phyloP scores from a whole-genome alignment of 1,284 basidiomycete species.

The Marasmius oreades region DNA sequence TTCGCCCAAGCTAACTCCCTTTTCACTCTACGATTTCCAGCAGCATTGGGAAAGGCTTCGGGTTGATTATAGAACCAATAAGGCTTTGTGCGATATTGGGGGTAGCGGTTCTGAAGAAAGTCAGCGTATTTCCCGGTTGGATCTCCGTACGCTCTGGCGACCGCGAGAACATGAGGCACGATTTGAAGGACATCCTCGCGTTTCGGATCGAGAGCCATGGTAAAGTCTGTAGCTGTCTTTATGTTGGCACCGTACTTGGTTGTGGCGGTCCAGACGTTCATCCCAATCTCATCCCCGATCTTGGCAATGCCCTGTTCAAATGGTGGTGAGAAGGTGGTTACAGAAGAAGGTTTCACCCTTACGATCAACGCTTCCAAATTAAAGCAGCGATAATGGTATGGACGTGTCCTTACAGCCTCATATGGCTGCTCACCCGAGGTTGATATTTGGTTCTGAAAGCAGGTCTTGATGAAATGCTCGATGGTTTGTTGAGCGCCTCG shows the following conservation, averaged over 20 bases:
- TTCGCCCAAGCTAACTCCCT: slow-evolving; percentile 6
- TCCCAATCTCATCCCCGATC: slow-evolving; percentile 47
- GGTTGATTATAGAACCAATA: slow-evolving; percentile 55
- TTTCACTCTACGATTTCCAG: slow-evolving; percentile 9
- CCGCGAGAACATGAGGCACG: slow-evolving; percentile 50
- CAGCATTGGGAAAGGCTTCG: slow-evolving; percentile 25
- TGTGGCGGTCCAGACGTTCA: slow-evolving; percentile 47
- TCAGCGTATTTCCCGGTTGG: slow-evolving; percentile 46
- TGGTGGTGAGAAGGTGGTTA: slow-evolving; percentile 1
- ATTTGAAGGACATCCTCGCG: slow-evolving; percentile 42
- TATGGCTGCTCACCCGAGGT: slow-evolving; percentile 57
- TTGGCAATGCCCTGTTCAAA: slow-evolving; percentile 46
- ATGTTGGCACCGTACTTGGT: slow-evolving; percentile 54
- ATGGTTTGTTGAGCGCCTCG: slow-evolving; percentile 37
- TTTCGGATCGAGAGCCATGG: slow-evolving; percentile 43
- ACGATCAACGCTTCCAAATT: slow-evolving; percentile 59
- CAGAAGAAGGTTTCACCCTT: slow-evolving; percentile 17
- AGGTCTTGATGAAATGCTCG: slow-evolving; percentile 40
- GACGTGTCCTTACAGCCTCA: slow-evolving; percentile 57
- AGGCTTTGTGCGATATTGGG: slow-evolving; percentile 35
- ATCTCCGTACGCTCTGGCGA: slow-evolving; percentile 55
- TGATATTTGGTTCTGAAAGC: slow-evolving; percentile 51
- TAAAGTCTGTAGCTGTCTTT: slow-evolving; percentile 51
- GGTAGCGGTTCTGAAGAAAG: slow-evolving; percentile 33
- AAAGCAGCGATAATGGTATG: slow-evolving; percentile 57